Evolutionary conservation across 1,284 basidiomycete genomes (phyloP).

Genomic region (Moesziomyces aphidis): DNA sequence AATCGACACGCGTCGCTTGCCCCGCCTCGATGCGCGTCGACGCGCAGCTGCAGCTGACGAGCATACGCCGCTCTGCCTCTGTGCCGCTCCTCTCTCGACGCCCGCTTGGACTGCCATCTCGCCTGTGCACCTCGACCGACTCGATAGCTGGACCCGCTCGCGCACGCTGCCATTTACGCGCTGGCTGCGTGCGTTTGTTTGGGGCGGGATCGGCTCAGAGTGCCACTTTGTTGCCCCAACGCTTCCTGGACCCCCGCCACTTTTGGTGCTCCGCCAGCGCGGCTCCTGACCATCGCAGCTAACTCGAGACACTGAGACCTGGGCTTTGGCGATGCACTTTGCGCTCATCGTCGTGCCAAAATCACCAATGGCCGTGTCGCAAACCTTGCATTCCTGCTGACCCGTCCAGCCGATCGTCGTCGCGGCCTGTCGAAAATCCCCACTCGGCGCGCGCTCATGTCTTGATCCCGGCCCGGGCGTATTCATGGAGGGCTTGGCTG

Average conservation of each 20-base stretch:
- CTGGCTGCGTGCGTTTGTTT: neutral
- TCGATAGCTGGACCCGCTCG: too few relatives aligned
- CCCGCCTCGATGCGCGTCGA: neutral
- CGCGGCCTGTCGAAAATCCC: too few relatives aligned
- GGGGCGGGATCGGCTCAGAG: neutral
- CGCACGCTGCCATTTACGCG: too few relatives aligned
- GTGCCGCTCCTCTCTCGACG: too few relatives aligned
- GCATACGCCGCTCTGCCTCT: neutral
- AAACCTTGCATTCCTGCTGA: constrained; percentile 9
- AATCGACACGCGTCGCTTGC: constrained; percentile 2
- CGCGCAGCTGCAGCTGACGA: neutral
- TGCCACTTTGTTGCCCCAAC: neutral
- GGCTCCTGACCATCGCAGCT: neutral
- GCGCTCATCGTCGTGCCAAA: neutral
- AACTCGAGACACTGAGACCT: neutral
- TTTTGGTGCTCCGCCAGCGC: too few relatives aligned
- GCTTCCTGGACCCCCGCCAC: too few relatives aligned
- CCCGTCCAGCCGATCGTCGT: neutral
- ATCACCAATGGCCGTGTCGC: neutral
- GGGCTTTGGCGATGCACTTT: neutral
- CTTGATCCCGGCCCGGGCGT: too few relatives aligned
- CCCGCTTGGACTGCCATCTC: too few relatives aligned
- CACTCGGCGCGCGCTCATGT: too few relatives aligned
- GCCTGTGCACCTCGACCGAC: too few relatives aligned
- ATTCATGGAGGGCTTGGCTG: too few relatives aligned